Base-by-base conservation (phyloP, 768 basidiomycete genomes). In the Boletus vermiculosoides region DNA sequence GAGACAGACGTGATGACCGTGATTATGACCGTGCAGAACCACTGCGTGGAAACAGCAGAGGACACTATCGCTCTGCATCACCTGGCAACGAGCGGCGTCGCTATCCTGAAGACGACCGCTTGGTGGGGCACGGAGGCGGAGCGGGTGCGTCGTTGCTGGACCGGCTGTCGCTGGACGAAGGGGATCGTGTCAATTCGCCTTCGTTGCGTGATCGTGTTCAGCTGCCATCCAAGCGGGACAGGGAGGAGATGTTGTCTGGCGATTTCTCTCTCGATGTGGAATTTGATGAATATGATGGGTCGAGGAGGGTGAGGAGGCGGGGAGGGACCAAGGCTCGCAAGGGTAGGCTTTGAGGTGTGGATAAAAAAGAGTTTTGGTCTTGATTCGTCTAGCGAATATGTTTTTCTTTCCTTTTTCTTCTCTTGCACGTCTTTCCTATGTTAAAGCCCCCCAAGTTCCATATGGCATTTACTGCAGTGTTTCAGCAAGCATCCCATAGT, bases 131-230 rank as follows among this genome's bases (percentile, higher is more conserved):
- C 12, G 37, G 25, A n/a, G 34, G 52, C 15, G 60, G 58, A 5
- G 56, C 51, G 12, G 76, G 74, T 8, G 64, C 60, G 2, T 78
- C 77, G 0, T 59, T 79, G 18, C 55, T 79, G 25, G 77, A 78
- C 28, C 71, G 77, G 30, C 59, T 79, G 44, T 67, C 64, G 12
- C 54, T 75, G 16, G 66, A 68, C 30, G 67, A 51, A 30, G 61
- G 55, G 9, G 20, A 34, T 36, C 50, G 16, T 22, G 40, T 55
- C 54, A 50, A 55, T 31, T 61, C 60, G 28, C 59, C 60, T 25
- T 71, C 76, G 5, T 55, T 78, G 51, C 64, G 73, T 5, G 77
- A 77, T 0, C 66, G 77, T 15, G 75, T 78, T n/a, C 73, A 77
- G 47, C 30, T 73, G 31, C 69, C 71, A 1, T 57, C 55, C n/a